phyloP scores from a whole-genome alignment of 1,284 basidiomycete species.

The Spongispora temasekensis region DNA sequence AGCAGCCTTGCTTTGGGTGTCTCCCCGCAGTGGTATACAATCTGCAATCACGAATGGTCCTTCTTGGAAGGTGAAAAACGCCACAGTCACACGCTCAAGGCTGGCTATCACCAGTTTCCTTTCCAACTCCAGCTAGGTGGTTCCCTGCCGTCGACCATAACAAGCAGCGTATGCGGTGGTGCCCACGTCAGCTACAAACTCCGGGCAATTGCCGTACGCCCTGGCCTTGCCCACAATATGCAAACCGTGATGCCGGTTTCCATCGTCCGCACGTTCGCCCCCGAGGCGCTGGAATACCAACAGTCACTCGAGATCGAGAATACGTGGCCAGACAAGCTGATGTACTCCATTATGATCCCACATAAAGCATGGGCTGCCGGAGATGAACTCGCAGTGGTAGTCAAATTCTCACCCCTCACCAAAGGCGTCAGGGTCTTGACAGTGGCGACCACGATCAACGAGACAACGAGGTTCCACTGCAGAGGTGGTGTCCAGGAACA shows the following conservation, averaged over 20 bases:
- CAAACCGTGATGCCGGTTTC: constrained; percentile 62
- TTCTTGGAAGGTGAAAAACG: constrained; percentile 79
- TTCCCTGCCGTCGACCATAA: constrained; percentile 76
- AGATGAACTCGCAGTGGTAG: constrained; percentile 75
- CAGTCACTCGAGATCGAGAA: constrained; percentile 95
- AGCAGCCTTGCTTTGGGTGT: constrained; percentile 44
- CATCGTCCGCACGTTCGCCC: constrained; percentile 72
- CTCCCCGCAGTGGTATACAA: constrained; percentile 59
- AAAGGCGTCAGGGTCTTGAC: constrained; percentile 80
- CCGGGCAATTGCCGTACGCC: constrained; percentile 76
- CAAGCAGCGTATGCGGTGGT: constrained; percentile 57
- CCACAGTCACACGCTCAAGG: constrained; percentile 85
- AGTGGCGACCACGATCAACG: constrained; percentile 72
- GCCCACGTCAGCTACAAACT: constrained; percentile 85
- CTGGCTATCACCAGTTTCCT: constrained; percentile 85
- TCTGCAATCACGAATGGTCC: constrained; percentile 88
- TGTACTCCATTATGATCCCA: constrained; percentile 86
- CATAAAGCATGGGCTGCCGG: constrained; percentile 93
- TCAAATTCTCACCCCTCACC: constrained; percentile 84
- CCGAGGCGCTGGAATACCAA: constrained; percentile 90
- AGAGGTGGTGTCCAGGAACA: constrained; percentile 61
- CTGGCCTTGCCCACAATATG: constrained; percentile 76
- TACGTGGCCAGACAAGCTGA: constrained; percentile 94
- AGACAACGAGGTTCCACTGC: constrained; percentile 59
- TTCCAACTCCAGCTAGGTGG: constrained; percentile 85